Percentiles rank a stretch among this genome's conserved stretches.
Conservation (phyloP, 2,329 filamentous ascomycete species). For the Claviceps sp. region DNA sequence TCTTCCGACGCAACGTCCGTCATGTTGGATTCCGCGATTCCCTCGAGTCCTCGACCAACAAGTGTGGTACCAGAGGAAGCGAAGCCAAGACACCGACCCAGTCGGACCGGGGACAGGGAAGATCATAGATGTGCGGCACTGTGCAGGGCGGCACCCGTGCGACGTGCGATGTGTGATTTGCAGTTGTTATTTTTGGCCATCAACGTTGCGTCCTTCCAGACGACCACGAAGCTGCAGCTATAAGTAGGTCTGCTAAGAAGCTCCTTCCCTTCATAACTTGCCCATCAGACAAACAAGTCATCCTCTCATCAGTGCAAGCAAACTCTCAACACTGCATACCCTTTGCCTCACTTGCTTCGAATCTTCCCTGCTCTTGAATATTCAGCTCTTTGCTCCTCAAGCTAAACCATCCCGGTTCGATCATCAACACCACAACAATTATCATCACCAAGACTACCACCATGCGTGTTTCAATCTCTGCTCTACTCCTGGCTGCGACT, state of each 20-base stretch:
- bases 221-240: background rate
- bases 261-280: background rate
- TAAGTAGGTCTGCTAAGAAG: background rate
- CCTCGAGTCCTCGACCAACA: background rate
- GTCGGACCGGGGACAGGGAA: background rate
- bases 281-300: background rate
- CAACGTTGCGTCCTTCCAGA: background rate
- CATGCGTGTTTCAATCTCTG: conserved; percentile 9
- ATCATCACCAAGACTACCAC: background rate
- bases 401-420: no score
- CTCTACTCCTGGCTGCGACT: conserved; percentile 13
- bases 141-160: background rate
- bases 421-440: background rate
- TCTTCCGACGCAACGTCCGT: background rate
- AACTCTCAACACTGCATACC: background rate
- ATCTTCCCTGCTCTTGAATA: background rate
- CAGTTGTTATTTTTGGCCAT: background rate
- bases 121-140: background rate
- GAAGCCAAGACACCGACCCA: background rate
- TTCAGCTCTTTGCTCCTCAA: background rate
- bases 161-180: background rate
- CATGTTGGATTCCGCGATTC: background rate
- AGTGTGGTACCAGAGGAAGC: background rate
- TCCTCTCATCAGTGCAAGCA: background rate
- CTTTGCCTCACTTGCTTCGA: background rate